These are phyloP conservation scores for Crithidia acanthocephali DNA, from an alignment of 208 protist genomes.

Conservation along the genomic window DNA sequence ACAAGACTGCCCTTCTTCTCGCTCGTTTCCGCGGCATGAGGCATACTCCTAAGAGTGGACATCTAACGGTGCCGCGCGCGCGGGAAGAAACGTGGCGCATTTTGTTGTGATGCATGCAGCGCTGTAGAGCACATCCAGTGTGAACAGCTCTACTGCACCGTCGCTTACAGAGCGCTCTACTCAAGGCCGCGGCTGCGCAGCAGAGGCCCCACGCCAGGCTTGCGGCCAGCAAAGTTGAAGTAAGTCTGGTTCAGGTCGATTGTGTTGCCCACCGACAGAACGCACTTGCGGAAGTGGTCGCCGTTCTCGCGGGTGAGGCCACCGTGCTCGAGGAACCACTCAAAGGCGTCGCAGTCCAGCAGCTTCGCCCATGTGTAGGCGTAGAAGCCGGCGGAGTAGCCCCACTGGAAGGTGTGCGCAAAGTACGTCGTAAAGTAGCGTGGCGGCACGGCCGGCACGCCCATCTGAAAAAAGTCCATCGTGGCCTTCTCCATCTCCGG, in stretches of 20 bases:
- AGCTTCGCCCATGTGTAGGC: slow-evolving; percentile 79
- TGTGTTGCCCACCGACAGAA: slow-evolving; percentile 68
- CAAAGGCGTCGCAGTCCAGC: slow-evolving; percentile 67
- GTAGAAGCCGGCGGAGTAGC: slow-evolving; percentile 81
- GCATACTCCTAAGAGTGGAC: too few species aligned
- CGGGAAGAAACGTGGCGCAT: too few species aligned
- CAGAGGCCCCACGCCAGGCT: slow-evolving; percentile 39
- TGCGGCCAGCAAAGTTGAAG: slow-evolving; percentile 47
- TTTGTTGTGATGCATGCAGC: too few species aligned
- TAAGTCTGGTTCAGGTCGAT: slow-evolving; percentile 53
- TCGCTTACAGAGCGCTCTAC: too few species aligned
- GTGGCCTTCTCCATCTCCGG: slow-evolving; percentile 42
- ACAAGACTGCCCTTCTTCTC: too few species aligned
- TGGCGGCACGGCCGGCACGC: slow-evolving; percentile 32
- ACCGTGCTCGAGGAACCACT: slow-evolving; percentile 68
- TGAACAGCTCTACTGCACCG: too few species aligned
- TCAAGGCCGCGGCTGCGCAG: slow-evolving; percentile 43
- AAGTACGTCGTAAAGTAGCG: slow-evolving; percentile 64
- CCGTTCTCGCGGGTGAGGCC: slow-evolving; percentile 60
- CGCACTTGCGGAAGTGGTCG: slow-evolving; percentile 68
- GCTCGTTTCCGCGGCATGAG: too few species aligned
- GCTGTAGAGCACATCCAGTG: too few species aligned
- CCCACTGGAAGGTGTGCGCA: slow-evolving; percentile 77
- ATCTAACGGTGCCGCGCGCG: too few species aligned
- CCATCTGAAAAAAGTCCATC: slow-evolving; percentile 29